Percentiles rank a stretch among this genome's conserved stretches.
Conservation (phyloP, 2,329 filamentous ascomycete species). For the Endoconidiophora polonica region DNA sequence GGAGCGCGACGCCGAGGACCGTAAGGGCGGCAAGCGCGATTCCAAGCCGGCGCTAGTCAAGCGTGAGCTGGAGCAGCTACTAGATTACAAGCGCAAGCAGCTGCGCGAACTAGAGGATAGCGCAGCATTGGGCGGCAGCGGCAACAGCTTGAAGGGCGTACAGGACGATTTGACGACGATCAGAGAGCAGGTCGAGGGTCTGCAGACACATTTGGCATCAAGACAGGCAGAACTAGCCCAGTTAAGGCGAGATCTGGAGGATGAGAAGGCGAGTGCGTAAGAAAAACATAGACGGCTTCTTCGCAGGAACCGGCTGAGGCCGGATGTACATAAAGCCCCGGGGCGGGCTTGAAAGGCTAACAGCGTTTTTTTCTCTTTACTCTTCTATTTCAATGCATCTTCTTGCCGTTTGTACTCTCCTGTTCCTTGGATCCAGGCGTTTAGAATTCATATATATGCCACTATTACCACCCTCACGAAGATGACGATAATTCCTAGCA, state of each 20-base stretch:
- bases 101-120: constrained; percentile 60
- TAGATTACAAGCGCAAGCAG: constrained; percentile 84
- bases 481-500: too few species aligned
- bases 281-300: too few species aligned
- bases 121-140: constrained; percentile 50
- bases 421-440: too few species aligned
- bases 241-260: constrained; percentile 67
- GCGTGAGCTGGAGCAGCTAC: constrained; percentile 77
- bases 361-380: too few species aligned
- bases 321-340: too few species aligned
- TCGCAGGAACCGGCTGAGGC: too few species aligned
- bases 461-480: too few species aligned
- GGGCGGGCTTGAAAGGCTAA: too few species aligned
- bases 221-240: constrained; percentile 62
- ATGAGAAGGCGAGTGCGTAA: constrained; percentile 50
- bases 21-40: constrained; percentile 48
- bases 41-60: constrained; percentile 84
- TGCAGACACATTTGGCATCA: constrained; percentile 66
- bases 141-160: constrained; percentile 52
- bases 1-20: constrained; percentile 53
- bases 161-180: constrained; percentile 77
- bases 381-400: too few species aligned
- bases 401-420: too few species aligned
- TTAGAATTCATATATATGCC: too few species aligned
- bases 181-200: constrained; percentile 82